Evolutionary conservation across 257 asterid genomes (phyloP), one percentile per base, ranked within the genome.

Genomic region (Lavandula angustifolia): DNA sequence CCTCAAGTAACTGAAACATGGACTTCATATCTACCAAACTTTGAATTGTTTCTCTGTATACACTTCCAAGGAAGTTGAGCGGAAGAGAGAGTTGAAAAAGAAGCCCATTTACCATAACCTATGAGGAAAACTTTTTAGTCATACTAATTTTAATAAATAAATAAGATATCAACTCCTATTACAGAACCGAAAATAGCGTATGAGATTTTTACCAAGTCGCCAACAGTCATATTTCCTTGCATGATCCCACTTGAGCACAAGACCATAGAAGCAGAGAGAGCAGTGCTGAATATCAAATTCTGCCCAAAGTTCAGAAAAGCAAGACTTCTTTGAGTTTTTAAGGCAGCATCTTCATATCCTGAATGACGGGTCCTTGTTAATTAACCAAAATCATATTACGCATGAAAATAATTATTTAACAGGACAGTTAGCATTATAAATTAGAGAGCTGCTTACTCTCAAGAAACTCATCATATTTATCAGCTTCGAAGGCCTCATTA

Each of bases 81-180:
- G 99, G 99, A 75, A 92, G 95, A 50, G 99, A 92, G 27, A 92
- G 86, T 80, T 92, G 99, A 74, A 92, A 92, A 61, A 92, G 94
- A 72, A 92, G 84, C 79, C 99, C 99, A 44, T 92, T 87, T 70
- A 92, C 97, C 99, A 92, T 89, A 71, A 92, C 99, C 99, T 92
- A 67, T 18, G 34, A 41, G 51, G 61, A 72, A 56, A 78, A 51
- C 40, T 11, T 46, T 63, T 67, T 47, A 46, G 53, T 68, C 50
- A 71, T 67, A 42, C 60, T 35, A 67, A 11, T 27, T 27, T 31
- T 29, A 70, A 61, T 48, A 61, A 31, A 67, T 22, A 22, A 54
- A 54, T 16, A 40, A 31, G 16, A 64, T 46, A 60, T 31, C 59
- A 44, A 47, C 10, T 59, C 60, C 12, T 64, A 12, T 53, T 18